Percentiles rank a stretch among this genome's conserved stretches.
phyloP scores from a whole-genome alignment of 495 filamentous ascomycete species.

The Xylaria telfairii region DNA sequence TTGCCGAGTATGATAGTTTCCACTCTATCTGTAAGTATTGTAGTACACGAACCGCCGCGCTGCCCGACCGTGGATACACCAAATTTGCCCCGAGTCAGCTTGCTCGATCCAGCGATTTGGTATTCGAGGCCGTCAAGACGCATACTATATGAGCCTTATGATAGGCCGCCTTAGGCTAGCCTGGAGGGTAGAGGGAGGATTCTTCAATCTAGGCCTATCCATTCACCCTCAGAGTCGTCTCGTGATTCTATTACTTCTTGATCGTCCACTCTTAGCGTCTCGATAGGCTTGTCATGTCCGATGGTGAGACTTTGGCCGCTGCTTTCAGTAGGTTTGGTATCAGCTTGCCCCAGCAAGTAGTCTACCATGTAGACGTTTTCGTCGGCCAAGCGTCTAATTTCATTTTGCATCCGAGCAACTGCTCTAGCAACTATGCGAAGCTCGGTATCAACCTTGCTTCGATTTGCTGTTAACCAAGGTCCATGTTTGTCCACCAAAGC shows the following conservation, averaged over 20 bases:
- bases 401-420: conserved; percentile 75
- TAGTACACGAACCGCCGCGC: not conserved
- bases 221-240: conserved; percentile 53
- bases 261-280: conserved; percentile 38
- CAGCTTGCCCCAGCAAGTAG: conserved; percentile 66
- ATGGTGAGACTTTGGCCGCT: conserved; percentile 21
- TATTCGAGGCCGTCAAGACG: not conserved
- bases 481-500: conserved; percentile 83
- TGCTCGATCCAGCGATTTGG: not conserved
- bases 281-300: conserved; percentile 27
- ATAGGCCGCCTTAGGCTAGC: not conserved
- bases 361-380: conserved; percentile 86
- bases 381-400: conserved; percentile 76
- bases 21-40: not conserved
- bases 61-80: not conserved
- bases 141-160: not conserved
- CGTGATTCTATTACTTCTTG: conserved; percentile 36
- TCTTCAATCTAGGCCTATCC: conserved; percentile 60
- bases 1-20: not conserved
- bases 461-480: conserved; percentile 78
- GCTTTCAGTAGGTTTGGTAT: conserved; percentile 27
- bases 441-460: conserved; percentile 77
- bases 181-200: not conserved
- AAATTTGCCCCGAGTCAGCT: not conserved
- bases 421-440: conserved; percentile 78